phyloP scores from a whole-genome alignment of 345 rosid genomes.

The Lepidium africanum region DNA sequence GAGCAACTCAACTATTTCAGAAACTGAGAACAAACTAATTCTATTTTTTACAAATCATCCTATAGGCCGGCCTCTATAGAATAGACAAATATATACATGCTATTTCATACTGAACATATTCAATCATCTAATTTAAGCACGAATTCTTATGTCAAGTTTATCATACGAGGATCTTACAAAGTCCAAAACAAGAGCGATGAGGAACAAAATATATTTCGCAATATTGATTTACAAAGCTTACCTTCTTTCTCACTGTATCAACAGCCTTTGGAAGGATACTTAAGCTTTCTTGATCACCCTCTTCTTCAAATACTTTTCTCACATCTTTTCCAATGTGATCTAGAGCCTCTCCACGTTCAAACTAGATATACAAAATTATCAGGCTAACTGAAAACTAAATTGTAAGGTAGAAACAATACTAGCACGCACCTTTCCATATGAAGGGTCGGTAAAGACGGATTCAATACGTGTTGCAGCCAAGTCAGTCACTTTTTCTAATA shows the following conservation, averaged over 20 bases:
- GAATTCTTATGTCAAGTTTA: neutral
- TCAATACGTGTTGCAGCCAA: constrained; percentile 66
- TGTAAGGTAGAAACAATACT: constrained; percentile 8
- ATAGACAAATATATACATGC: neutral
- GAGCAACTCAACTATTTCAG: neutral
- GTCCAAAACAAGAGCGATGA: constrained; percentile 8
- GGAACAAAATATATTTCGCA: too few species aligned
- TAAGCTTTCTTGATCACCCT: constrained; percentile 82
- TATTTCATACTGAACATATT: neutral
- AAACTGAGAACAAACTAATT: neutral
- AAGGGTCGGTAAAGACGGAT: constrained; percentile 75
- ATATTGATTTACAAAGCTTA: too few species aligned
- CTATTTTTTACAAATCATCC: neutral
- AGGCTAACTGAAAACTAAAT: neutral
- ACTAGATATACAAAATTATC: constrained; percentile 37
- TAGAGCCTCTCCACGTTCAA: constrained; percentile 95
- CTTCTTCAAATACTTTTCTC: constrained; percentile 61
- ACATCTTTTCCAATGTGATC: constrained; percentile 74
- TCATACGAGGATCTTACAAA: neutral
- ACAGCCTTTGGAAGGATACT: too few species aligned
- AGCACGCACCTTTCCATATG: constrained; percentile 73
- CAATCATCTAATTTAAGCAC: neutral
- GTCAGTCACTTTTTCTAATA: constrained; percentile 55
- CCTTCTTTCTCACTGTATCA: too few species aligned
- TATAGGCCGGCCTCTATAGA: neutral